Percentiles rank a stretch among this genome's conserved stretches.
Evolutionary conservation across 139 green algal species (phyloP).

Genomic region (Chlorella sp.): DNA sequence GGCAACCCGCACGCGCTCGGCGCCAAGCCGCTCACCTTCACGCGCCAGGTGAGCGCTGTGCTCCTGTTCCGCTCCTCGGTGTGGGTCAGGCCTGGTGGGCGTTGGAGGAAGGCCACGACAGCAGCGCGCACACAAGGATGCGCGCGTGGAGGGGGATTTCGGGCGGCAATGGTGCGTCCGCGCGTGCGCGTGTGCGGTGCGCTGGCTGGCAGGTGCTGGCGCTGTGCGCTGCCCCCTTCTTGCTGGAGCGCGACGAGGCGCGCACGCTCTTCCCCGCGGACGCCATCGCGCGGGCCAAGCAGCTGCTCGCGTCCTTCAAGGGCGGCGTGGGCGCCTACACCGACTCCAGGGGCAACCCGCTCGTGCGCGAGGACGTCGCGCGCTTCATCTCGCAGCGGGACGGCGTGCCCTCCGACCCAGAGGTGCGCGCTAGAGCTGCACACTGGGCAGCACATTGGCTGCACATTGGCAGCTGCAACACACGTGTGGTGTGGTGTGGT

Average conservation of each 20-base stretch:
- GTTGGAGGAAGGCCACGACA: too few relatives aligned
- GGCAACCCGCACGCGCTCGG: constrained; percentile 91
- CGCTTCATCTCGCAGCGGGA: constrained; percentile 72
- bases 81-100: too few relatives aligned
- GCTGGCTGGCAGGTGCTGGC: constrained; percentile 70
- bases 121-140: too few relatives aligned
- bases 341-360: constrained; percentile 63
- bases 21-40: constrained; percentile 84
- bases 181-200: too few relatives aligned
- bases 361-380: constrained; percentile 69
- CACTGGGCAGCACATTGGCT: too few relatives aligned
- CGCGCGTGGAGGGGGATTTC: too few relatives aligned
- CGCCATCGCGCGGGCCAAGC: constrained; percentile 62
- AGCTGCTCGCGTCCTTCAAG: constrained; percentile 54
- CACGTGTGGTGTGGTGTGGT: too few relatives aligned
- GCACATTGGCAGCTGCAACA: too few relatives aligned
- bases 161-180: too few relatives aligned
- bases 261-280: constrained; percentile 64
- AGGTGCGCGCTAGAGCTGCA: too few relatives aligned
- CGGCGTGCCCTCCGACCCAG: constrained; percentile 50
- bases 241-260: constrained; percentile 61
- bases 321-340: constrained; percentile 72
- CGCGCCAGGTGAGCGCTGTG: constrained; percentile 71
- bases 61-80: too few relatives aligned
- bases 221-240: constrained; percentile 69